Evolutionary conservation across 2,329 filamentous ascomycete genomes (phyloP).

Genomic region (Cercospora sp.): DNA sequence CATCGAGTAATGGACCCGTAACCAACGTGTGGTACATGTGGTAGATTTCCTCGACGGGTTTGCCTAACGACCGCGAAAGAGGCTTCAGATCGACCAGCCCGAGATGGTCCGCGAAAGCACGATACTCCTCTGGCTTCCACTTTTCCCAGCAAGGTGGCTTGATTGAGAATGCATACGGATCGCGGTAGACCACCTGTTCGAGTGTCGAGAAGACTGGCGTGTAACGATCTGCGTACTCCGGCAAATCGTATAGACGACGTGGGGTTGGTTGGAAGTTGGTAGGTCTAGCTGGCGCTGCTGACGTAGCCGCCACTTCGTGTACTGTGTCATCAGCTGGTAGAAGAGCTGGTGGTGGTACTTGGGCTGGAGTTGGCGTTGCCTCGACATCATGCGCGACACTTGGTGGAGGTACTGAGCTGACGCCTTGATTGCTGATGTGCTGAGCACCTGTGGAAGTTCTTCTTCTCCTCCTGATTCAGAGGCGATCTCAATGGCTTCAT

Average conservation of each 20-base stretch:
- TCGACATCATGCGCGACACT: background rate
- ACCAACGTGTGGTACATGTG: slow-evolving; percentile 26
- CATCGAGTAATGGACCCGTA: slow-evolving; percentile 24
- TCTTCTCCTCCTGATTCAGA: background rate
- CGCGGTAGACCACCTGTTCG: slow-evolving; percentile 13
- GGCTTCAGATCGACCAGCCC: slow-evolving; percentile 23
- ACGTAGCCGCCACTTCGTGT: background rate
- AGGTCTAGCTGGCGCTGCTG: background rate
- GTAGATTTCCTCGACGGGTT: slow-evolving; percentile 30
- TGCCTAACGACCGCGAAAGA: slow-evolving; percentile 18
- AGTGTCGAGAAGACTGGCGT: slow-evolving; percentile 10
- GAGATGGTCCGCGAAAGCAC: slow-evolving; percentile 19
- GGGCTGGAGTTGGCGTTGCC: background rate
- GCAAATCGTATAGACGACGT: slow-evolving; percentile 6
- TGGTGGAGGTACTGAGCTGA: background rate
- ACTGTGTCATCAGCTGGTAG: background rate
- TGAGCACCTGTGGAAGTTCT: background rate
- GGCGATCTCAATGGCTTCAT: background rate
- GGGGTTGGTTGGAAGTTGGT: background rate
- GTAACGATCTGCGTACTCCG: slow-evolving; percentile 17
- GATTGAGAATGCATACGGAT: slow-evolving; percentile 27
- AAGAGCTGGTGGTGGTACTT: background rate
- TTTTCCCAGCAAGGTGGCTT: slow-evolving; percentile 30
- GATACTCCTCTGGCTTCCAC: slow-evolving; percentile 25
- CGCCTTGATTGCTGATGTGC: background rate